Evolutionary conservation across 345 rosid genomes (phyloP), one percentile per base, ranked within the genome.

Genomic region (Camelina laxa): DNA sequence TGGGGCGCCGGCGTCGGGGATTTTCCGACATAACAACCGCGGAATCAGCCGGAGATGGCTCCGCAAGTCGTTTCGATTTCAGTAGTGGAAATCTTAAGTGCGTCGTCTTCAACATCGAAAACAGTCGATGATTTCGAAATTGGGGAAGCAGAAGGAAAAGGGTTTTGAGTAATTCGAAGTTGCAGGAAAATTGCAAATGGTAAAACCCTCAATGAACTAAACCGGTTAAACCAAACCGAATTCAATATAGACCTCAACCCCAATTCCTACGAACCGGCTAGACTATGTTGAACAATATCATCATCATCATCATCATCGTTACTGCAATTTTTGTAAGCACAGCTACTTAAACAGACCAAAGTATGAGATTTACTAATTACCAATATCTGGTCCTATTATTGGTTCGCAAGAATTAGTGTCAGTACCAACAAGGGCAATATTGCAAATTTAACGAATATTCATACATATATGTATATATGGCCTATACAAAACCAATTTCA

Each of bases 401-500:
- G 45, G 50, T 45, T 69, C 7, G 48, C 65, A 62, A 69, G 33
- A 76, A 69, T 76, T 50, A 35, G 42, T 31, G 42, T 31, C 9
- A 15, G 31, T 35, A 69, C 63, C 63, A 69, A 51, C 24, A 69
- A 47, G 14, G 53, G 16, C 30, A 70, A 17, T 17, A 58, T 69
- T 39, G 64, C 60, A 64, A 19, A 57, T 33, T 42, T 42, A 42
- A 53, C 36, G 59, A 67, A 69, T 8, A 69, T 62, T 61, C 75
- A 76, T 64, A 70, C 70, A 63, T 7, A 50, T 67, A 70, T 63
- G 36, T 57, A 70, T 45, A 76, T 39, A 70, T 63, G 70, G 71
- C 67, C 66, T 77, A 77, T 71, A 77, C 80, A 58, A 65, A 70
- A 77, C 68, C 68, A 77, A 65, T 57, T 13, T 77, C 41, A 71